phyloP scores from a whole-genome alignment of 345 rosid species.

The Rhodomyrtus tomentosa region DNA sequence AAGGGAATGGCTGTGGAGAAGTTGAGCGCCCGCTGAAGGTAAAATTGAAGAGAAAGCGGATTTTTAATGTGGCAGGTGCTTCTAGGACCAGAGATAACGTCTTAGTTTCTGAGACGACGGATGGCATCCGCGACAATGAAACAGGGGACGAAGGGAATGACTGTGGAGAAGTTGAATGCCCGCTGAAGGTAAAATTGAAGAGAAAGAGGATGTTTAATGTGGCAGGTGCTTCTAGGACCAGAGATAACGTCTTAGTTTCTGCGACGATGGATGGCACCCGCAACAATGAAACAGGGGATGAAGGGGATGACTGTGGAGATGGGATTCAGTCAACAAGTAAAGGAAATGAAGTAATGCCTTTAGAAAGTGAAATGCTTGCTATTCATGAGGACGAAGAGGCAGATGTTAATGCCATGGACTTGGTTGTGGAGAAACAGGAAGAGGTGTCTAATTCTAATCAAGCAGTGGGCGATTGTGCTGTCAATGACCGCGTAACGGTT shows the following conservation, averaged over 20 bases:
- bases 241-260: slow-evolving; percentile 14
- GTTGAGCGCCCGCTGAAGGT: neutral
- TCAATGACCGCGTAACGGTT: neutral
- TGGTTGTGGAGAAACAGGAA: neutral
- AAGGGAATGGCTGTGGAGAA: slow-evolving; percentile 3
- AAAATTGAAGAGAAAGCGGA: slow-evolving; percentile 7
- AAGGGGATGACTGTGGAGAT: slow-evolving; percentile 1
- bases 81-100: slow-evolving; percentile 18
- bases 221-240: slow-evolving; percentile 10
- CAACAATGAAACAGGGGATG: slow-evolving; percentile 5
- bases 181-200: slow-evolving; percentile 2
- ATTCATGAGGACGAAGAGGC: slow-evolving; percentile 9
- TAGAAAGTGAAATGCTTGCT: neutral
- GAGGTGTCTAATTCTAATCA: neutral
- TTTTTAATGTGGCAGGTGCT: slow-evolving; percentile 1
- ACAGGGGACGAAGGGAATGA: neutral
- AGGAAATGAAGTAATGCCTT: neutral
- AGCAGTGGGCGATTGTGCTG: neutral
- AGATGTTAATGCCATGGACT: slow-evolving; percentile 4
- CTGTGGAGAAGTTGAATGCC: neutral
- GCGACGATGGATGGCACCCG: slow-evolving; percentile 18
- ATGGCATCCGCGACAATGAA: slow-evolving; percentile 12
- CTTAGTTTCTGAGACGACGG: slow-evolving; percentile 16
- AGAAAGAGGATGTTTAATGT: slow-evolving; percentile 6
- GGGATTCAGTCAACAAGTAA: too few species aligned